Conservation (phyloP, 176 grass and related monocot species). For the Luzula sylvatica region DNA sequence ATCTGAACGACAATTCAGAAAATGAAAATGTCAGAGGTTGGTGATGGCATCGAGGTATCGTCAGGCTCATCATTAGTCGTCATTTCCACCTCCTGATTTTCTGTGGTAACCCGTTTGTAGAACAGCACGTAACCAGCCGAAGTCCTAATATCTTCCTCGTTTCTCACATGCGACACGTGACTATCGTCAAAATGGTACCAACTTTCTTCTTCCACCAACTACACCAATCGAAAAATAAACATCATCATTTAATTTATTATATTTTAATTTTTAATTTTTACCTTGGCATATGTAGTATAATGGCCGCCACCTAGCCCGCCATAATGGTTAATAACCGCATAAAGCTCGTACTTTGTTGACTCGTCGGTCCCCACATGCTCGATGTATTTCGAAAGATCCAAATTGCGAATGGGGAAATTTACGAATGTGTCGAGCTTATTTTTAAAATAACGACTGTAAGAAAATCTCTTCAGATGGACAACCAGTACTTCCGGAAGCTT, state of each 20-base stretch:
- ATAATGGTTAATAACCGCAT: constrained; percentile 94
- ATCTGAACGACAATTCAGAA: background rate
- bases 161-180: constrained; percentile 54
- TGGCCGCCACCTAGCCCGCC: constrained; percentile 92
- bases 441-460: constrained; percentile 93
- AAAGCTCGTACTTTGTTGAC: constrained; percentile 59
- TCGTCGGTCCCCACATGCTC: constrained; percentile 14
- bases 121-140: constrained; percentile 87
- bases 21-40: constrained; percentile 15
- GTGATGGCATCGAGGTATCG: constrained; percentile 23
- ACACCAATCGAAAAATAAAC: constrained; percentile 15
- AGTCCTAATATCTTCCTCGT: constrained; percentile 65
- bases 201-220: constrained; percentile 69
- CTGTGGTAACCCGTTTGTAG: constrained; percentile 40
- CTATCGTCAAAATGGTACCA: constrained; percentile 99
- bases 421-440: constrained; percentile 98
- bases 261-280: constrained; percentile 2
- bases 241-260: too few species aligned
- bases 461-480: constrained; percentile 94
- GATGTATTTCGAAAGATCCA: constrained; percentile 72
- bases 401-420: constrained; percentile 70
- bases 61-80: constrained; percentile 33
- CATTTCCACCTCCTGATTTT: constrained; percentile 13
- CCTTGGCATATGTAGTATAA: constrained; percentile 95
- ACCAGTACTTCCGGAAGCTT: constrained; percentile 92